Evolutionary conservation across 208 protist genomes (phyloP).

Genomic region (Blechomonas ayalai): DNA sequence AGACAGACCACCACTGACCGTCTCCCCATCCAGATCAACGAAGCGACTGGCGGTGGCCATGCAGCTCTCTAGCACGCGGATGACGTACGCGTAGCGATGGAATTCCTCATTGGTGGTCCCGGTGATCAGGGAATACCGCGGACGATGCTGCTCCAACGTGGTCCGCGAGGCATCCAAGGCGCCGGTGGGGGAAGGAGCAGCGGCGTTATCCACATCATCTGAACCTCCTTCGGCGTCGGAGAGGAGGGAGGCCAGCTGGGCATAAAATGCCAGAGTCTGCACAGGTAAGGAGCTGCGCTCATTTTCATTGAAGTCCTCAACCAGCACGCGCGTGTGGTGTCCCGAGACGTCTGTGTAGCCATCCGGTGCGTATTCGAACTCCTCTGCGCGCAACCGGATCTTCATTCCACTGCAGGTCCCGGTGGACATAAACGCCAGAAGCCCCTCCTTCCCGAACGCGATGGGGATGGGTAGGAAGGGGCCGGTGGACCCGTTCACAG

Average conservation of each 20-base stretch:
- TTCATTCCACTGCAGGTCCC: slow-evolving; percentile 72
- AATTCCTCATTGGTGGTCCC: slow-evolving; percentile 23
- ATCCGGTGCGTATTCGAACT: slow-evolving; percentile 82
- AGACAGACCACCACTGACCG: slow-evolving; percentile 55
- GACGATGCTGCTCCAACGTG: slow-evolving; percentile 22
- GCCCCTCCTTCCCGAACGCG: slow-evolving; percentile 18
- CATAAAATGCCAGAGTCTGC: slow-evolving; percentile 65
- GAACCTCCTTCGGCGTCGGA: slow-evolving; percentile 61
- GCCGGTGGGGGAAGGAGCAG: slow-evolving; percentile 7
- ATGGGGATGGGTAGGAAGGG: slow-evolving; percentile 73
- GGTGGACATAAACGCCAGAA: slow-evolving; percentile 82
- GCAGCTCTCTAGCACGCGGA: slow-evolving; percentile 78
- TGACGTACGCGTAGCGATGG: slow-evolving; percentile 47
- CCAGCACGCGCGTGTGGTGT: slow-evolving; percentile 43
- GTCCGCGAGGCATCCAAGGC: slow-evolving; percentile 1
- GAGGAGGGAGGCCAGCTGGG: slow-evolving; percentile 73
- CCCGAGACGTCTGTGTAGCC: slow-evolving; percentile 76
- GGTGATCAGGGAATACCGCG: slow-evolving; percentile 45
- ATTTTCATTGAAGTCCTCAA: slow-evolving; percentile 26
- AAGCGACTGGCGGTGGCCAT: slow-evolving; percentile 83
- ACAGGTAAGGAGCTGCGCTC: slow-evolving; percentile 37
- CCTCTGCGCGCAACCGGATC: slow-evolving; percentile 46
- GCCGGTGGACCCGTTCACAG: slow-evolving; percentile 68
- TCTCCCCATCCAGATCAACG: slow-evolving; percentile 75
- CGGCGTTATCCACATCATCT: slow-evolving; percentile 10